Base-by-base conservation (phyloP, 805 yeast species). In the Cyberlindnera galapagoensis region DNA sequence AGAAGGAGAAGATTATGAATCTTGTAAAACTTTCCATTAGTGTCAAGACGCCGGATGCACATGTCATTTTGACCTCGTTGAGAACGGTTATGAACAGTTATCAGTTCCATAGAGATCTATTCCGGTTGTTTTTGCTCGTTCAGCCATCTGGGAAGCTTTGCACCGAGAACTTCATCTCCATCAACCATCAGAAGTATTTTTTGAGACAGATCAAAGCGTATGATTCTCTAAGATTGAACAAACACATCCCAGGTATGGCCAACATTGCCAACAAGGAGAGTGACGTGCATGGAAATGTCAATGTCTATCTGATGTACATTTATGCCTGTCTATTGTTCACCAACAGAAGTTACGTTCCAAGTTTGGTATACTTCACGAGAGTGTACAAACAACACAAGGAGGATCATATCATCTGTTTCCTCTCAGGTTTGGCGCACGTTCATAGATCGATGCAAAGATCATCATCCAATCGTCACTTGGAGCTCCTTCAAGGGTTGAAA, bases 391-490 rank as follows among this genome's bases (percentile, higher is more conserved):
- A 74, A 16, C 73, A 73, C 35, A 78, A 79, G 26, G 59, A 74
- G 25, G 95, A 90, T 42, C 94, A 97, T 2, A 72, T 86, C 63
- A 63, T 92, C 2, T 69, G 85, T 39, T 63, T 92, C 18, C 57
- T 81, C 22, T 63, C 83, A 27, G 97, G 92, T 0, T 56, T 92
- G 24, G 76, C 88, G 0, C 88, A 87, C 57, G 62, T 88, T 16
- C 96, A 90, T 47, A 69, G 97, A 26, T 82, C 97, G 0, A 80
- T 88, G 77, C 97, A 92, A 57, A 67, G 98, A 40, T 75, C 84
- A 37, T 80, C 95, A 5, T 68, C 78, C 6, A 84, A 86, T 54
- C 73, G 97, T 35, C 96, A 90, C 49, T 67, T 82, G 36, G 97
- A 88, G 51, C 65, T 92, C 15, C 60, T 92, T 2, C 97, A 92